Evolutionary conservation across 345 rosid genomes (phyloP), one percentile per base, ranked within the genome.

Genomic region (Gossypium sturtianum): DNA sequence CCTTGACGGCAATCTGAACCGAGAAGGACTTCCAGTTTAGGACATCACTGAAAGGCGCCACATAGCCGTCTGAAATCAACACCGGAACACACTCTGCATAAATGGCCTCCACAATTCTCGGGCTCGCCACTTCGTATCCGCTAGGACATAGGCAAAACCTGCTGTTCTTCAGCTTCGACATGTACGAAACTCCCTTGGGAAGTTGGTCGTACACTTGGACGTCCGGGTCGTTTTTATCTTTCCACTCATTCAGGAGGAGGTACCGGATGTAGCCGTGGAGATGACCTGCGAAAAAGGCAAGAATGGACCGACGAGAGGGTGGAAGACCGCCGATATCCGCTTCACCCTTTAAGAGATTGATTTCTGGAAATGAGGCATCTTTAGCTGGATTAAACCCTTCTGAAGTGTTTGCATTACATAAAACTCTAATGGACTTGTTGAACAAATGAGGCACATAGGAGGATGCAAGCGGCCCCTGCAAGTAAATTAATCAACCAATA

Each of bases 71-170:
- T 0, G 94, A 90, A 41, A 92, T 89, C 19, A 92, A 64, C 10
- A 92, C 89, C 3, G 93, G 97, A 45, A 89, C 90, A 68, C 95
- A 90, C 22, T 73, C 95, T 0, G 86, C 86, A 27, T 90, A 92
- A 38, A 92, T 89, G 0, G 95, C 90, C 75, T 92, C 95, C 0
- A 83, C 89, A 49, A 92, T 81, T 72, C 97, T 86, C 11, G 97
- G 95, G 75, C 92, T 86, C 9, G 92, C 97, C 7, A 90, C 95
- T 81, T 92, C 95, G 49, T 87, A 85, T 12, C 97, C 95, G 11
- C 95, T 90, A 0, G 97, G 95, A 61, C 95, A 92, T 4, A 92
- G 81, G 77, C 94, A 89, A 38, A 74, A 90, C 82, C 80, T 89
- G 81, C 92, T 87, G 51, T 69, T 85, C 61, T 79, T 85, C 75